These are phyloP conservation scores for Boletales sp. DNA, from an alignment of 768 basidiomycete genomes.

Conservation along the genomic window DNA sequence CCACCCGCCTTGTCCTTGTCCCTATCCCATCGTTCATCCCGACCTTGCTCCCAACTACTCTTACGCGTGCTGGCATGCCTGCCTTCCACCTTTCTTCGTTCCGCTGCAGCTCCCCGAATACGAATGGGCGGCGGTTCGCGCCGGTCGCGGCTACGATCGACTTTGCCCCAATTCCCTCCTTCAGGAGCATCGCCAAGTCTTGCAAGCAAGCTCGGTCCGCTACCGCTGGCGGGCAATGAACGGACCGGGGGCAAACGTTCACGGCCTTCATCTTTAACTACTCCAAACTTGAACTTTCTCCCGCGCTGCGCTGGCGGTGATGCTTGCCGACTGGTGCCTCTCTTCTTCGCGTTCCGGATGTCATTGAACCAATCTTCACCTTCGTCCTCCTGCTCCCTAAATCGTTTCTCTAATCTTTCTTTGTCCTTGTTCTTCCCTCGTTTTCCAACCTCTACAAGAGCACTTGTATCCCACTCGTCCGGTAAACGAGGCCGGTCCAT, in stretches of 20 bases:
- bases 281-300: constrained; percentile 38
- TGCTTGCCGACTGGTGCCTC: constrained; percentile 16
- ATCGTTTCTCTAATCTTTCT: constrained; percentile 51
- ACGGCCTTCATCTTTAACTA: constrained; percentile 27
- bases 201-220: constrained; percentile 32
- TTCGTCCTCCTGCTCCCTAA: constrained; percentile 52
- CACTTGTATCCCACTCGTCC: constrained; percentile 44
- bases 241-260: constrained; percentile 17
- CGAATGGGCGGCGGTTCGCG: constrained; percentile 13
- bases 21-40: constrained; percentile 17
- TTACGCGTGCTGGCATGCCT: constrained; percentile 9
- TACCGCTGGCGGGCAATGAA: constrained; percentile 18
- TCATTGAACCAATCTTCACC: constrained; percentile 65
- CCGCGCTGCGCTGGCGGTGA: constrained; percentile 9
- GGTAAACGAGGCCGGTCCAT: constrained; percentile 30
- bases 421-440: constrained; percentile 60
- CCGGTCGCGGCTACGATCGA: constrained; percentile 5
- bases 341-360: constrained; percentile 28
- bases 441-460: constrained; percentile 62
- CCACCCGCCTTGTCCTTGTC: constrained; percentile 20
- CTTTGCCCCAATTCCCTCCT: constrained; percentile 3
- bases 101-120: constrained; percentile 30
- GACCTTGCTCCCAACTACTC: constrained; percentile 13
- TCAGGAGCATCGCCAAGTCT: constrained; percentile 22
- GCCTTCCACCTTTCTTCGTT: constrained; percentile 12